Percentiles rank a stretch among this genome's conserved stretches.
Conservation (phyloP, 371 early-diverging fungal genomes). For the Encephalitozoon hellem region DNA sequence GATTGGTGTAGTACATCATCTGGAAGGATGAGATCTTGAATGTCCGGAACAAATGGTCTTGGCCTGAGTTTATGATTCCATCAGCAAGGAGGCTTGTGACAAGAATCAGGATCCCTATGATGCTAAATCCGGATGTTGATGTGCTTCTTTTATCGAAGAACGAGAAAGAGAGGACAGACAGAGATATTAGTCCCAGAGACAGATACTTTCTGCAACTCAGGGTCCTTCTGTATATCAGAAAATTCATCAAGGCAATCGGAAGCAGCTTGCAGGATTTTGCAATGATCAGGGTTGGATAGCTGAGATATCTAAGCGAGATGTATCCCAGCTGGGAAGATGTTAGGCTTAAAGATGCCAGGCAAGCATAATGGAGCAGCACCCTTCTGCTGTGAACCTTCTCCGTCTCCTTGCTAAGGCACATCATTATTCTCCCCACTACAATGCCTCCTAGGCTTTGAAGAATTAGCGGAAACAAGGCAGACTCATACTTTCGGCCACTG, state of each 20-base stretch:
- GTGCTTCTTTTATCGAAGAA: constrained; percentile 64
- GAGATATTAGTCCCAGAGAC: constrained; percentile 71
- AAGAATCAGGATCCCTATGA: constrained; percentile 73
- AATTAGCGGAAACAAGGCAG: background rate
- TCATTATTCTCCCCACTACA: background rate
- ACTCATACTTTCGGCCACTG: constrained; percentile 1
- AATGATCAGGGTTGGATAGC: constrained; percentile 86
- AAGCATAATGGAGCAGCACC: constrained; percentile 3
- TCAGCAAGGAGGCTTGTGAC: constrained; percentile 74
- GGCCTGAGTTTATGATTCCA: constrained; percentile 86
- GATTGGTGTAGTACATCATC: constrained; percentile 93
- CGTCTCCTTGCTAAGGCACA: background rate
- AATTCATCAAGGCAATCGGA: constrained; percentile 84
- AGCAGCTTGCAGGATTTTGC: constrained; percentile 91
- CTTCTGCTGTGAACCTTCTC: background rate
- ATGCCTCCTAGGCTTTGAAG: constrained; percentile 12
- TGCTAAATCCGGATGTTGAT: constrained; percentile 60
- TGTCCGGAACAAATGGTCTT: constrained; percentile 77
- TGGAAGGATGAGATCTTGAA: constrained; percentile 69
- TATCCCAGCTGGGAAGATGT: constrained; percentile 77
- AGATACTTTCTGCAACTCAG: constrained; percentile 73
- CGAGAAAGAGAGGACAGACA: constrained; percentile 82
- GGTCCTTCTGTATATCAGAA: constrained; percentile 72
- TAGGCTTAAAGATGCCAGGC: constrained; percentile 1
- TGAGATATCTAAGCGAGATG: constrained; percentile 76